These are phyloP conservation scores for Chlamydomonas applanata DNA, from an alignment of 139 green algal genomes.

Conservation along the genomic window DNA sequence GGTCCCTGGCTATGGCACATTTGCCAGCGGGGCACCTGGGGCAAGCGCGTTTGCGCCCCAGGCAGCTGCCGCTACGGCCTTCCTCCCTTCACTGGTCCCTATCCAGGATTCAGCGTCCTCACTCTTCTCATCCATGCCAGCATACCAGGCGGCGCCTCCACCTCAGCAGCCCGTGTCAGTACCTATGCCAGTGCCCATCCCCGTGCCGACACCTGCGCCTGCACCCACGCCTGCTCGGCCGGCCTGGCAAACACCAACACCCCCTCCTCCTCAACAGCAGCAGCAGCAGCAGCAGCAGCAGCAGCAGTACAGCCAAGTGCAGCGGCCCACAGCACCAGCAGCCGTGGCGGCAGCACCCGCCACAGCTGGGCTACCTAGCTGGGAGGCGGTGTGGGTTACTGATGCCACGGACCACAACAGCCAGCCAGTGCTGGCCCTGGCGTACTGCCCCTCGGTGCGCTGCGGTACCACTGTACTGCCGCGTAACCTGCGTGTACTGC, in stretches of 20 bases:
- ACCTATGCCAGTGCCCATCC: background rate
- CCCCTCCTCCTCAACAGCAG: no score
- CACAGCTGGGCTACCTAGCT: background rate
- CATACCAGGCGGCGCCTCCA: no score
- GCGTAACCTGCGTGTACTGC: background rate
- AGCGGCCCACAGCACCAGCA: background rate
- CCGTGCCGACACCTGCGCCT: background rate
- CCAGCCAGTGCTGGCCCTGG: slow-evolving; percentile 21
- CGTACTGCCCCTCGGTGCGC: slow-evolving; percentile 8
- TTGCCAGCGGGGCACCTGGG: no score
- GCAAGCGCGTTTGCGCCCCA: no score
- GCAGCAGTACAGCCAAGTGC: background rate
- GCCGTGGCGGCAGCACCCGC: background rate
- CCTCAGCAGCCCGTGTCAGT: background rate
- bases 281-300: no score
- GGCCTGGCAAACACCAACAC: no score
- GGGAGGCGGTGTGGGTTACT: slow-evolving; percentile 23
- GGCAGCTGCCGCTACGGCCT: slow-evolving; percentile 5
- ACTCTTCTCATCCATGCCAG: no score
- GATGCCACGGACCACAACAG: slow-evolving; percentile 46
- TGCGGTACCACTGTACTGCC: background rate
- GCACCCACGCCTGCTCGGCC: no score
- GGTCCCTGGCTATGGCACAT: no score
- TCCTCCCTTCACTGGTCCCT: background rate
- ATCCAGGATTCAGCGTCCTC: no score